Base-by-base conservation (phyloP, 306 rosid genomes). In the Argentina anserina region DNA sequence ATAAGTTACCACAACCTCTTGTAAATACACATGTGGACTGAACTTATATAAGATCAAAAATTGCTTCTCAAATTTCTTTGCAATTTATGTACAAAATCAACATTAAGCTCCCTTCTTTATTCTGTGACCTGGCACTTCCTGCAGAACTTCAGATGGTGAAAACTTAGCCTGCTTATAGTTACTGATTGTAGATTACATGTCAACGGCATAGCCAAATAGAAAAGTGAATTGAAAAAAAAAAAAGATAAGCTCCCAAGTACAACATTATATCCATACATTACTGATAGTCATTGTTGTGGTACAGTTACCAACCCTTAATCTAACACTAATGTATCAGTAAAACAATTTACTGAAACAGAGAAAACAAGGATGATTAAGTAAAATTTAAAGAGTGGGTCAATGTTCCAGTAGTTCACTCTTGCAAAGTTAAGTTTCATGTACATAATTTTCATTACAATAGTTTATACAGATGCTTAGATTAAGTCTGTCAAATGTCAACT, bases 101-200 rank as follows among this genome's bases (percentile, higher is more conserved):
- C 45, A 20, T 21, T 49, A 68, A 74, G 52, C 25, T 39, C 63
- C 72, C 71, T 25, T 56, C 37, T n/a, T 26, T 29, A 2, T 73
- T 74, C 84, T 52, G 62, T 20, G 43, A 9, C 72, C 18, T 18
- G 68, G 69, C 72, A 67, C 37, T 23, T 26, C 73, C 73, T 69
- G 69, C 74, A 80, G 58, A 28, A 49, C 25, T 76, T 69, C 76
- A 80, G 65, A 56, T 65, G 58, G 65, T 59, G 70, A 21, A 53
- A 21, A 21, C n/a, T 52, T 52, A 52, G 59, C 59, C 14, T 8
- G 9, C 23, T 52, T 52, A 0, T 52, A 52, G 59, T 9, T 52
- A 73, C 28, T 58, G 41, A 75, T 68, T 7, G 28, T 21, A 37
- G 9, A 55, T 33, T n/a, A 20, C 21, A 9, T 7, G 33, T 7